Evolutionary conservation across 257 asterid genomes (phyloP).

Genomic region (Apocynum venetum): DNA sequence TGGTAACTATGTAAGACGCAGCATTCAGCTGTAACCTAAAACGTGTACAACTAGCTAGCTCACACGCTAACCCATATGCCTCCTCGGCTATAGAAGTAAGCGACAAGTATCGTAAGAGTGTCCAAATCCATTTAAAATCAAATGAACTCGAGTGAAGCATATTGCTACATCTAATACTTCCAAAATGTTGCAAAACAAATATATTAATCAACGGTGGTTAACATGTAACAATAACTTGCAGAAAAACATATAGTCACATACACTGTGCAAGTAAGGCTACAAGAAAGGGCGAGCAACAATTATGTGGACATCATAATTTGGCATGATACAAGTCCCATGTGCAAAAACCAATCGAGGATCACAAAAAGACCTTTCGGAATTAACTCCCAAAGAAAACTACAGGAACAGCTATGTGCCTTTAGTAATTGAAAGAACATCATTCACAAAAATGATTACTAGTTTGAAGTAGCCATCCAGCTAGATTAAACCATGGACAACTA

Average conservation of each 20-base stretch:
- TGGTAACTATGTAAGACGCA: not conserved
- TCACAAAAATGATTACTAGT: slow-evolving; percentile 1
- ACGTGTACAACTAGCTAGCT: slow-evolving; percentile 25
- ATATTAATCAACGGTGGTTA: not conserved
- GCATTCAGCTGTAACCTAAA: slow-evolving; percentile 1
- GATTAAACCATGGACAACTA: slow-evolving; percentile 4
- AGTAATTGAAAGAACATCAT: not conserved
- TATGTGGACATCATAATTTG: slow-evolving; percentile 21
- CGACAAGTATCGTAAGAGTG: not conserved
- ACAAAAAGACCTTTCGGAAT: slow-evolving; percentile 10
- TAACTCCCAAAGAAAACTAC: not conserved
- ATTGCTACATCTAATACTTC: too few relatives aligned
- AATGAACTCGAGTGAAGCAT: not conserved
- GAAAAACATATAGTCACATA: not conserved
- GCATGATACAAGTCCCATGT: slow-evolving; percentile 23
- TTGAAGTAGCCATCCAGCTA: not conserved
- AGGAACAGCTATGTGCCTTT: not conserved
- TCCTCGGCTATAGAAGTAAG: not conserved
- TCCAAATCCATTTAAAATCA: not conserved
- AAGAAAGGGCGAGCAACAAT: not conserved
- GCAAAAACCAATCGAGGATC: slow-evolving; percentile 12
- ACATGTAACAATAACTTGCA: not conserved
- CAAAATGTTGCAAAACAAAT: not conserved
- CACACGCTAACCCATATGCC: not conserved
- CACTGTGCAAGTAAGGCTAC: not conserved